These are phyloP conservation scores for Debaryomycetaceae sp. DNA, from an alignment of 1,139 yeast genomes.

Conservation along the genomic window DNA sequence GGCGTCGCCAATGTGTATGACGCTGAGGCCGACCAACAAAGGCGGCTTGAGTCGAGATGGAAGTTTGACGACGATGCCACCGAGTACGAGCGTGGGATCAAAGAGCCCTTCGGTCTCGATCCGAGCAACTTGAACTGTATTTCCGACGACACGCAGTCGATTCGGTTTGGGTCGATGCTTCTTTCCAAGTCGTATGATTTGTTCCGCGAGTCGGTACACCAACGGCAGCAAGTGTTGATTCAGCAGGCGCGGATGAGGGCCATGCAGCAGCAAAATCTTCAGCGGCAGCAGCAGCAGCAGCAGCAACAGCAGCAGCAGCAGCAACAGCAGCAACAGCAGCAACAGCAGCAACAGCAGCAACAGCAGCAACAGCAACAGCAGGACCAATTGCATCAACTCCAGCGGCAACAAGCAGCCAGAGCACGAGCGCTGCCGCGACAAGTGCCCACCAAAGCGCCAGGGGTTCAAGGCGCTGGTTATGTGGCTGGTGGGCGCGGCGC, in stretches of 20 bases:
- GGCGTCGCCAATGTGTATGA: slow-evolving; percentile 47
- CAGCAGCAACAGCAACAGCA: slow-evolving; percentile 10
- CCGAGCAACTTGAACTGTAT: slow-evolving; percentile 73
- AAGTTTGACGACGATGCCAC: slow-evolving; percentile 65
- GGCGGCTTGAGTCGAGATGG: slow-evolving; percentile 68
- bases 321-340: slow-evolving; percentile 39
- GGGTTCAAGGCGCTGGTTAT: too few species aligned
- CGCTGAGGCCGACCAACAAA: slow-evolving; percentile 45
- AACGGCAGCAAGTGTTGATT: slow-evolving; percentile 37
- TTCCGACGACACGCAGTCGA: slow-evolving; percentile 81
- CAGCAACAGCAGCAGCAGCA: slow-evolving; percentile 17
- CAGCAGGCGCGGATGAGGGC: slow-evolving; percentile 47
- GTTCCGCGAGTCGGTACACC: slow-evolving; percentile 49
- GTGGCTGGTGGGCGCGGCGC: too few species aligned
- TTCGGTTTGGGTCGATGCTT: slow-evolving; percentile 88
- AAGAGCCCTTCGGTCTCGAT: slow-evolving; percentile 58
- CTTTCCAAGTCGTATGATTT: slow-evolving; percentile 80
- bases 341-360: slow-evolving; percentile 23
- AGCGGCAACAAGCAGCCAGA: slow-evolving; percentile 4
- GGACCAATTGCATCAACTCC: slow-evolving; percentile 6
- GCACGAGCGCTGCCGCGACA: too few species aligned
- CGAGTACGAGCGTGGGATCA: slow-evolving; percentile 41
- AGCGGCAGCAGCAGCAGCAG: slow-evolving; percentile 41
- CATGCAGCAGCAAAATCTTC: slow-evolving; percentile 36
- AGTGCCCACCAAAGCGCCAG: too few species aligned